Percentiles rank a stretch among this genome's conserved stretches.
Conservation (phyloP, 306 rosid genomes). For the Fagus sylvatica region DNA sequence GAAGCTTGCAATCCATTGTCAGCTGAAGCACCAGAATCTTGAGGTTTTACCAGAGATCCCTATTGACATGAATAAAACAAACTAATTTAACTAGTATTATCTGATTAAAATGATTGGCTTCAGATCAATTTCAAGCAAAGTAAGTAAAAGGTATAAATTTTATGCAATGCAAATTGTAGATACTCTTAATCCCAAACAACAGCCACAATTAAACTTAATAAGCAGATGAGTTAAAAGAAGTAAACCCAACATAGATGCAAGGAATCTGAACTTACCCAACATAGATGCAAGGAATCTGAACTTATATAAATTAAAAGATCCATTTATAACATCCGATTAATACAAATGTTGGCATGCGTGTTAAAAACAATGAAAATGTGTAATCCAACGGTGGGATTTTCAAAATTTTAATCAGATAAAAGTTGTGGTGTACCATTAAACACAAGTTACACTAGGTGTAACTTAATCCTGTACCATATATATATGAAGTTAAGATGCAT, state of each 20-base stretch:
- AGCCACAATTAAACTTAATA: neutral
- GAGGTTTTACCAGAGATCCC: conserved; percentile 58
- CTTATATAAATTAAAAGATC: no score
- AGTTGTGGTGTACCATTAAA: no score
- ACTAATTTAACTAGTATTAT: conserved; percentile 12
- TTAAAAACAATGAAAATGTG: no score
- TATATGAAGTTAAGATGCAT: neutral
- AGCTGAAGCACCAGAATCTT: conserved; percentile 43
- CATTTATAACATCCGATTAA: no score
- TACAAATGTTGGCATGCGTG: no score
- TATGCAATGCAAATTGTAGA: neutral
- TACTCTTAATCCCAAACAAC: neutral
- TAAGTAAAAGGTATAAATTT: neutral
- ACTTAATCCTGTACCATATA: no score
- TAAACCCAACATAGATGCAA: neutral
- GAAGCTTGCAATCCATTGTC: conserved; percentile 64
- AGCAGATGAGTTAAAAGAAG: neutral
- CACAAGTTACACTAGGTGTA: no score
- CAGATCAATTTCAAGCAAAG: conserved; percentile 5
- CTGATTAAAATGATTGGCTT: conserved; percentile 22
- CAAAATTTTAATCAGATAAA: no score
- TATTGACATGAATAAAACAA: conserved; percentile 36
- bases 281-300: no score
- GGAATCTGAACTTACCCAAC: no score
- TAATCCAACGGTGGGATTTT: no score